phyloP scores from a whole-genome alignment of 2,329 filamentous ascomycete genomes.

The Nemania abortiva region DNA sequence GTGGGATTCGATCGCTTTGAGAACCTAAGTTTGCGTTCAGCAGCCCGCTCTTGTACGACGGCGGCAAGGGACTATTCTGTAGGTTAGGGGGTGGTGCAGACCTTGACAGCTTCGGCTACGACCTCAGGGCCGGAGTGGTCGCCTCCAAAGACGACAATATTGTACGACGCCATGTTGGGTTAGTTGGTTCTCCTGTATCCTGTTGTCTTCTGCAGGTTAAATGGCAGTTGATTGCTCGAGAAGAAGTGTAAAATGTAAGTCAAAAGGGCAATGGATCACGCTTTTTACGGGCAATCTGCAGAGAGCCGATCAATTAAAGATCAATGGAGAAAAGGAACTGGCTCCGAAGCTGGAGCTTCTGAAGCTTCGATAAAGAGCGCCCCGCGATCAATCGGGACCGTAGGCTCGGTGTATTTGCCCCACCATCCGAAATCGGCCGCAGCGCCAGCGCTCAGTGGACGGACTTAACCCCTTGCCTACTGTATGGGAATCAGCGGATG shows the following conservation, averaged over 20 bases:
- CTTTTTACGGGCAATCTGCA: neutral
- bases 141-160: conserved; percentile 84
- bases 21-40: conserved; percentile 65
- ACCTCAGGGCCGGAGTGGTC: conserved; percentile 93
- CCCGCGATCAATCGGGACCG: conserved; percentile 32
- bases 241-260: neutral
- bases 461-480: too few species aligned
- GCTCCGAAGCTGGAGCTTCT: conserved; percentile 26
- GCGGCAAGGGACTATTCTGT: too few species aligned
- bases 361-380: conserved; percentile 26
- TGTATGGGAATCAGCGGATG: too few species aligned
- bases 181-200: neutral
- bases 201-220: neutral
- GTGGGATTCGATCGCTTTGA: conserved; percentile 80
- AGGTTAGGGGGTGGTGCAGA: conserved; percentile 52
- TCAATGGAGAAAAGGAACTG: conserved; percentile 6
- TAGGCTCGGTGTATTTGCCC: conserved; percentile 36
- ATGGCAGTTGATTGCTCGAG: neutral
- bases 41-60: neutral
- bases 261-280: neutral
- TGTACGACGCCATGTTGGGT: conserved; percentile 73
- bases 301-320: neutral
- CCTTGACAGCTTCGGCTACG: conserved; percentile 86
- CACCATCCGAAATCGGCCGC: conserved; percentile 45
- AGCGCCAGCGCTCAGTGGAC: neutral